Evolutionary conservation across 805 yeast genomes (phyloP), one percentile per base, ranked within the genome.

Genomic region (Saturnispora saitoi): DNA sequence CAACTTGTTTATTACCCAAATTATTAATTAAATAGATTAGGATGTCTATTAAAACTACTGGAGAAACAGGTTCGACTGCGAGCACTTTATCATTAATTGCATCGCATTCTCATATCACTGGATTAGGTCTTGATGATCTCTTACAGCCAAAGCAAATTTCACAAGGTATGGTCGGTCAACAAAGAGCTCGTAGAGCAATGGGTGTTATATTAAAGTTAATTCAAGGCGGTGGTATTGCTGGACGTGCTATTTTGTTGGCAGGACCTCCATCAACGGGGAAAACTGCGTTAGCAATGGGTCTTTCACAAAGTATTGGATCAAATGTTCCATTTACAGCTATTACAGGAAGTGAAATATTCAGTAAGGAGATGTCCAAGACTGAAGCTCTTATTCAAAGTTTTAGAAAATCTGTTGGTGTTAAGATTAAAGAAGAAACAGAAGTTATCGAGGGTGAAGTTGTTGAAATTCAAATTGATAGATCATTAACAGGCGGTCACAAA

Each of bases 221-320:
- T 70, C 90, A 89, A 68, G 82, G 86, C 30, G 88, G 87, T 59
- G 87, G 83, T 66, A 85, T 93, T 83, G 84, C 95, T 45, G 99
- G 99, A 28, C 86, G 91, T 61, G 98, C 96, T n/a, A 81, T 93
- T 45, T 69, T 93, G 51, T 74, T 93, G 48, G 98, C 99, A 0
- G 99, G 99, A 46, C 95, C 95, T 5, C 98, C 99, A 9, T 96
- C 98, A 0, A 91, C 98, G 5, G 99, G 99, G 63, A 93, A 93
- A 65, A 93, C 99, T 3, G 99, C 99, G 1, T 75, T 93, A 59
- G 98, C 98, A 0, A 74, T 93, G 59, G 99, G 97, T 1, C 81
- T 93, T 49, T 87, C 97, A 3, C 98, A 93, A 65, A 96, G 88
- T 64, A 73, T 93, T 58, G 99, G 99, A 4, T 93, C 95, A 36